Evolutionary conservation across 768 basidiomycete species (phyloP).

Genomic region (Podaxis carcinomalis): DNA sequence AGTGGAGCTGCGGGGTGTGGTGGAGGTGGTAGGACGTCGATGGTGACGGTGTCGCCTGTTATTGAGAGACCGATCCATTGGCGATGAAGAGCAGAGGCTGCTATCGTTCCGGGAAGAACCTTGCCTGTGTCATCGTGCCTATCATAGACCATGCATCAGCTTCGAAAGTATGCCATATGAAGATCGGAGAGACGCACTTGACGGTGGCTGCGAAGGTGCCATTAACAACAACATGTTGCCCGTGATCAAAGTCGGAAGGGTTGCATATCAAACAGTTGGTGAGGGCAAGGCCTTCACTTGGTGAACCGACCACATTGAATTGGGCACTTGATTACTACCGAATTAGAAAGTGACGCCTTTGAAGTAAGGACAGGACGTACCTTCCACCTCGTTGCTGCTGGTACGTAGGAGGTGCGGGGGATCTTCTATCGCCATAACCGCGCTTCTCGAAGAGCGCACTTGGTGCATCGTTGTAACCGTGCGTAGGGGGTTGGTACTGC

Average conservation of each 20-base stretch:
- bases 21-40: conserved; percentile 57
- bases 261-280: conserved; percentile 80
- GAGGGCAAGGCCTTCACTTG: conserved; percentile 67
- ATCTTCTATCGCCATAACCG: conserved; percentile 15
- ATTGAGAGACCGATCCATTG: conserved; percentile 89
- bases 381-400: conserved; percentile 15
- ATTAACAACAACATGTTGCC: conserved; percentile 76
- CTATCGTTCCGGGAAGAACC: conserved; percentile 64
- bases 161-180: background rate
- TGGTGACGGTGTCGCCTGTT: conserved; percentile 68
- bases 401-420: conserved; percentile 10
- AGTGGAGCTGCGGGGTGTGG: conserved; percentile 46
- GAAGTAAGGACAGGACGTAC: conserved; percentile 16
- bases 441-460: conserved; percentile 47
- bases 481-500: conserved; percentile 35
- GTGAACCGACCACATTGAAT: conserved; percentile 55
- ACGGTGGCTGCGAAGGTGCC: conserved; percentile 67
- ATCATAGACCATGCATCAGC: background rate
- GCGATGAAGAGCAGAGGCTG: conserved; percentile 74
- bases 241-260: conserved; percentile 68
- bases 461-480: conserved; percentile 52
- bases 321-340: conserved; percentile 24
- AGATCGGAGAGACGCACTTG: conserved; percentile 42
- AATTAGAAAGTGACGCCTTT: background rate
- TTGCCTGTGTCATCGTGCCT: conserved; percentile 80